A percentile compares a stretch with the other conserved stretches of the same genome.
Evolutionary conservation across 805 yeast genomes (phyloP).

Genomic region (Wickerhamomyces tratensis): DNA sequence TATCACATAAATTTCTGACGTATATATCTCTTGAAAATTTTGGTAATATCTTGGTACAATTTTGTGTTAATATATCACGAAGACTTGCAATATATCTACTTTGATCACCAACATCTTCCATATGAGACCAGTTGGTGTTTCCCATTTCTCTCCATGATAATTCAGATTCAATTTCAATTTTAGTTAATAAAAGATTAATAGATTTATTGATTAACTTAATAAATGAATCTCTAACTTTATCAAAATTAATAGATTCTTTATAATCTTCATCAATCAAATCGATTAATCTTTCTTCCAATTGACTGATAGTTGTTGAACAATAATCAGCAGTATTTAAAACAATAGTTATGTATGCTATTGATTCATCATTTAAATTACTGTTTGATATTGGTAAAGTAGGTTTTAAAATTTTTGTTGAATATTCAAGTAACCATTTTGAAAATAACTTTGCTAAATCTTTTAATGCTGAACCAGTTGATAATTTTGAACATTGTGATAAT

Average conservation of each 20-base stretch:
- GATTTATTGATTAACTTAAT: constrained; percentile 49
- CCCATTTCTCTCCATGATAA: constrained; percentile 79
- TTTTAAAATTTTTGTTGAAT: constrained; percentile 39
- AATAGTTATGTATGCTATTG: constrained; percentile 56
- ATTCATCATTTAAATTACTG: constrained; percentile 40
- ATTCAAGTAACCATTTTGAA: constrained; percentile 53
- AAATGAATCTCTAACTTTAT: constrained; percentile 44
- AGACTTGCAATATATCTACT: constrained; percentile 62
- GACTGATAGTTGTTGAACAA: constrained; percentile 67
- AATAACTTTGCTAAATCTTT: constrained; percentile 45
- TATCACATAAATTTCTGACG: constrained; percentile 65
- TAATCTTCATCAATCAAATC: constrained; percentile 31
- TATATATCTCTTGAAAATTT: constrained; percentile 62
- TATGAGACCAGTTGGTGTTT: constrained; percentile 63
- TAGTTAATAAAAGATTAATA: constrained; percentile 42
- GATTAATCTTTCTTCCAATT: constrained; percentile 55
- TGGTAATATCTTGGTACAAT: constrained; percentile 39
- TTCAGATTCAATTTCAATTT: constrained; percentile 51
- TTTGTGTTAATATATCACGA: constrained; percentile 33
- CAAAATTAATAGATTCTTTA: constrained; percentile 39
- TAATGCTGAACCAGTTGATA: constrained; percentile 34
- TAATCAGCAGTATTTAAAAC: constrained; percentile 86
- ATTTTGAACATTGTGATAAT: constrained; percentile 56
- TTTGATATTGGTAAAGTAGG: constrained; percentile 36
- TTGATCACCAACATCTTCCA: constrained; percentile 58